Evolutionary conservation across 2,329 filamentous ascomycete genomes (phyloP).

Genomic region (Exophiala phaeomuriformis): DNA sequence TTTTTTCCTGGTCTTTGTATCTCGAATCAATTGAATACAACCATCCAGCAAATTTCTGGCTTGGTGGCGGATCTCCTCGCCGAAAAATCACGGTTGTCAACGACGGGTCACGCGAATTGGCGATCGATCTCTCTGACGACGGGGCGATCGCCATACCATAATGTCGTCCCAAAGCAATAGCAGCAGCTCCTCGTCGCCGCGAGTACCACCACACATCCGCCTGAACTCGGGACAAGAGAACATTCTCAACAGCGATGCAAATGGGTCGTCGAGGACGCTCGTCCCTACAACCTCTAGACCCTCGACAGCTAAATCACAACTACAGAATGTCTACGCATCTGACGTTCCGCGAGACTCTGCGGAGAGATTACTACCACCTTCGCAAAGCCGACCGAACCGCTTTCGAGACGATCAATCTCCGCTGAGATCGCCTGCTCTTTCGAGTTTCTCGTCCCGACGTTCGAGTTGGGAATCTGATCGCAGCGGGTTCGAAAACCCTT

Average conservation of each 20-base stretch:
- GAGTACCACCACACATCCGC: conserved; percentile 52
- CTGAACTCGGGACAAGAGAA: conserved; percentile 57
- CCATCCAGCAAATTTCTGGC: too few species aligned
- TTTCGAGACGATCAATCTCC: conserved; percentile 45
- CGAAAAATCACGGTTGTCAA: conserved; percentile 5
- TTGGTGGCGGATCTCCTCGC: background rate
- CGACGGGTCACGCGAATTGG: conserved; percentile 5
- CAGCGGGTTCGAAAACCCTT: conserved; percentile 48
- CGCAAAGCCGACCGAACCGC: conserved; percentile 23
- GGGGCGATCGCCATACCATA: conserved; percentile 22
- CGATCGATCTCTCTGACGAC: conserved; percentile 25
- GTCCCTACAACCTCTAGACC: conserved; percentile 18
- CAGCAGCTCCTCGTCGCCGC: conserved; percentile 17
- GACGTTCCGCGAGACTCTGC: conserved; percentile 20
- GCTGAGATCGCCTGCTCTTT: conserved; percentile 43
- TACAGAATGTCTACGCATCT: conserved; percentile 27
- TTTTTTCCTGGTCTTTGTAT: conserved; percentile 43
- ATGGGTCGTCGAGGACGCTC: conserved; percentile 18
- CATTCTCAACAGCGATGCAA: conserved; percentile 32
- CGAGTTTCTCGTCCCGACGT: conserved; percentile 51
- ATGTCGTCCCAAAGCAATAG: conserved; percentile 26
- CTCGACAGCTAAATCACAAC: conserved; percentile 7
- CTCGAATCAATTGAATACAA: background rate
- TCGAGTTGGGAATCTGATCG: conserved; percentile 60
- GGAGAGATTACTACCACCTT: conserved; percentile 26